These are phyloP conservation scores for Cladophialophora exuberans DNA, from an alignment of 2,329 filamentous ascomycete genomes.

Conservation along the genomic window DNA sequence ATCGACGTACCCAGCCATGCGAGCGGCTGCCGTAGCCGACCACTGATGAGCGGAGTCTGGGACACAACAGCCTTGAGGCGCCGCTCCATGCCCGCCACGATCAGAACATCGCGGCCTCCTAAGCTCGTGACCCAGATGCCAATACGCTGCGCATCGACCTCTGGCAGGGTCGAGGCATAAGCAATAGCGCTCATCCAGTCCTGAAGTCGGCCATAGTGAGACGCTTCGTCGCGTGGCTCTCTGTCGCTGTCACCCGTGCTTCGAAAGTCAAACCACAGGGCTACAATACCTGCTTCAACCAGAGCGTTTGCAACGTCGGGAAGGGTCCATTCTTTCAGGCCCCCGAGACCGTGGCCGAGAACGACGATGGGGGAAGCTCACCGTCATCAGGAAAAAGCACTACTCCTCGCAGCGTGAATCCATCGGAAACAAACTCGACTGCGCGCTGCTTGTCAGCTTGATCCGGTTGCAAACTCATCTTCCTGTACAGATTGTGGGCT, in stretches of 20 bases:
- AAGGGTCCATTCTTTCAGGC: slow-evolving; percentile 22
- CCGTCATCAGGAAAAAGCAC: slow-evolving; percentile 10
- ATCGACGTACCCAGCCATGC: slow-evolving; percentile 19
- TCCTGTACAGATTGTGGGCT: too few relatives aligned
- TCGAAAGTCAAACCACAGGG: slow-evolving; percentile 29
- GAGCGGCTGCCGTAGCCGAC: slow-evolving; percentile 8
- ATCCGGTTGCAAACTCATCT: neutral
- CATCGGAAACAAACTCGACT: slow-evolving; percentile 20
- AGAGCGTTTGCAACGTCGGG: slow-evolving; percentile 20
- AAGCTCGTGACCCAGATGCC: slow-evolving; percentile 45
- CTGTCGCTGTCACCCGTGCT: slow-evolving; percentile 37
- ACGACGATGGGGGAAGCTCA: slow-evolving; percentile 11
- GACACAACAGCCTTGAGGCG: slow-evolving; percentile 43
- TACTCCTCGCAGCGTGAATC: slow-evolving; percentile 17
- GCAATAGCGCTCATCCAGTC: slow-evolving; percentile 46
- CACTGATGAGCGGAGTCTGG: slow-evolving; percentile 33
- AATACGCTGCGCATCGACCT: slow-evolving; percentile 40
- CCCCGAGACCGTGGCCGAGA: slow-evolving; percentile 18
- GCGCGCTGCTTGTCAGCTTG: neutral
- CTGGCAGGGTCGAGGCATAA: slow-evolving; percentile 38
- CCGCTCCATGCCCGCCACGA: slow-evolving; percentile 40
- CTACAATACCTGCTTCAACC: slow-evolving; percentile 18
- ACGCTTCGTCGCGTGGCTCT: slow-evolving; percentile 35
- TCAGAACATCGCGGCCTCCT: slow-evolving; percentile 43
- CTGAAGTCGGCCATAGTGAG: slow-evolving; percentile 37